A percentile compares a stretch with the other conserved stretches of the same genome.
These are phyloP conservation scores for Colletotrichum theobromicola DNA, from an alignment of 2,329 filamentous ascomycete genomes.

Conservation along the genomic window DNA sequence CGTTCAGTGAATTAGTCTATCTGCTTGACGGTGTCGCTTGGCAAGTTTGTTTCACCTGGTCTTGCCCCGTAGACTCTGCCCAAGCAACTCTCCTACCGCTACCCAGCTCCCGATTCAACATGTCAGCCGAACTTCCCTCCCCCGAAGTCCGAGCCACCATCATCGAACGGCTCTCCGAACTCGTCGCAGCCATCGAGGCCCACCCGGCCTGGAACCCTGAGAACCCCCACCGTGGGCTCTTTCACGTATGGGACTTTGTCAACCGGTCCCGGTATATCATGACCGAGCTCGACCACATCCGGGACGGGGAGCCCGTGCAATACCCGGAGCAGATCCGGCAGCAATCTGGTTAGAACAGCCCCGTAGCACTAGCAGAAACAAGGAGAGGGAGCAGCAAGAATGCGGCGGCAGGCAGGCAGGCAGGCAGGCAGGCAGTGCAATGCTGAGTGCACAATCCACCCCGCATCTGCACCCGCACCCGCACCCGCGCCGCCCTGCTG, in stretches of 20 bases:
- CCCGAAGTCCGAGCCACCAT: conserved; percentile 29
- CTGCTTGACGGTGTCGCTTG: neutral
- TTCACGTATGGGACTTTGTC: conserved; percentile 46
- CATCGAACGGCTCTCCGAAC: conserved; percentile 27
- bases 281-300: conserved; percentile 44
- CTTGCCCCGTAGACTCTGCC: neutral
- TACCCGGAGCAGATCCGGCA: conserved; percentile 40
- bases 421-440: too few species aligned
- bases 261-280: conserved; percentile 46
- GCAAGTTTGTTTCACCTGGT: neutral
- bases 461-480: neutral
- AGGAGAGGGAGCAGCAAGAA: neutral
- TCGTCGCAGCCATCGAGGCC: conserved; percentile 33
- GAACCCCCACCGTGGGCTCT: conserved; percentile 36
- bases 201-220: conserved; percentile 32
- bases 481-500: neutral
- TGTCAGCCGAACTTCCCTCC: conserved; percentile 26
- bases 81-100: neutral
- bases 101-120: neutral
- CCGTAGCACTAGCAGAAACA: neutral
- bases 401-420: too few species aligned
- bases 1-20: neutral
- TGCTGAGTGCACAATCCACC: too few species aligned
- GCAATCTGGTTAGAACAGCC: conserved; percentile 28
- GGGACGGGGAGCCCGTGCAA: conserved; percentile 33